Evolutionary conservation across 2,329 filamentous ascomycete species (phyloP).

Genomic region (Xylariaceae sp.): DNA sequence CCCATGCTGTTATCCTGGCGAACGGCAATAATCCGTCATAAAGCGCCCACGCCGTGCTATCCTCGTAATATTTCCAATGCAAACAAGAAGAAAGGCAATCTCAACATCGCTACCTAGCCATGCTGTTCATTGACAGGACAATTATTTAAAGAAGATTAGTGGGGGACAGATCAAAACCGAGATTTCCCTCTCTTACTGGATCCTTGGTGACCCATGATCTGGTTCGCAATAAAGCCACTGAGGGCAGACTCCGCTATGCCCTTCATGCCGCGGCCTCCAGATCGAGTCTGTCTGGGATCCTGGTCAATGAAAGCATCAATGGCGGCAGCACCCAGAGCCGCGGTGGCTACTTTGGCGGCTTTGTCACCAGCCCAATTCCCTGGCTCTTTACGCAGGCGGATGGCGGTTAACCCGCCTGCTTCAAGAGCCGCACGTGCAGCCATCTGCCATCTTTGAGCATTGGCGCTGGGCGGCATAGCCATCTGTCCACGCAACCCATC

Average conservation of each 20-base stretch:
- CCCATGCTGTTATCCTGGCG: too few species aligned
- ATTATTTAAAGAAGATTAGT: too few species aligned
- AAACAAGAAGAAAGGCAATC: too few species aligned
- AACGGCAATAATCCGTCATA: too few species aligned
- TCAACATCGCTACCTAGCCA: too few species aligned
- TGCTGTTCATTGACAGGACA: too few species aligned
- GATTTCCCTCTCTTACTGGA: slow-evolving; percentile 15
- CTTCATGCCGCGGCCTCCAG: slow-evolving; percentile 23
- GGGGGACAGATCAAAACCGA: slow-evolving; percentile 9
- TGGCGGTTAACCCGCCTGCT: slow-evolving; percentile 46
- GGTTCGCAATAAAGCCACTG: slow-evolving; percentile 27
- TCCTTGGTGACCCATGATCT: slow-evolving; percentile 27
- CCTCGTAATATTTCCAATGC: too few species aligned
- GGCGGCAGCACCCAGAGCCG: slow-evolving; percentile 45
- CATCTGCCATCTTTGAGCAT: slow-evolving; percentile 28
- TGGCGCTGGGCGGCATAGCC: slow-evolving; percentile 10
- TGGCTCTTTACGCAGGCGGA: slow-evolving; percentile 42
- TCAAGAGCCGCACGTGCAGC: slow-evolving; percentile 44
- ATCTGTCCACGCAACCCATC: slow-evolving; percentile 1
- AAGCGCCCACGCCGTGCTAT: too few species aligned
- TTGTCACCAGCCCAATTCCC: slow-evolving; percentile 47
- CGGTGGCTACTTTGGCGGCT: slow-evolving; percentile 45
- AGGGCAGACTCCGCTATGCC: slow-evolving; percentile 30
- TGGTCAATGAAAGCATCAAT: slow-evolving; percentile 43
- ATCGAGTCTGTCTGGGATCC: slow-evolving; percentile 23